Evolutionary conservation across 345 rosid species (phyloP).

Genomic region (Salix viminalis): DNA sequence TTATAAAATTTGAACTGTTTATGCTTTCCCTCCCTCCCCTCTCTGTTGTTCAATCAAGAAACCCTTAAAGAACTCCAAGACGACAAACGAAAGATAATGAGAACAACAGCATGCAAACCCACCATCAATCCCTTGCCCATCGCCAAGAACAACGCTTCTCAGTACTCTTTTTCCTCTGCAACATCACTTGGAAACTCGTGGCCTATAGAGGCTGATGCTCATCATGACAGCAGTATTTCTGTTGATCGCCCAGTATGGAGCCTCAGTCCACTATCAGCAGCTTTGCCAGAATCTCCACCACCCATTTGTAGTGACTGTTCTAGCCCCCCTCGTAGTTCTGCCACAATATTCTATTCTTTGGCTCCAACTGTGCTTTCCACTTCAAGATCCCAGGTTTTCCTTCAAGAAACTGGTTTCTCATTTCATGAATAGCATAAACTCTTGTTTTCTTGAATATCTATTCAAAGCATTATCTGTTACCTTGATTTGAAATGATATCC

Average conservation of each 20-base stretch:
- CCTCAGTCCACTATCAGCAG: neutral
- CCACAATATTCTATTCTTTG: neutral
- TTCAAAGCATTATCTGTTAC: neutral
- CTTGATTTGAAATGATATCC: neutral
- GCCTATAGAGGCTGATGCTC: too few relatives aligned
- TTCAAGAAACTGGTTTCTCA: neutral
- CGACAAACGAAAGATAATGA: too few relatives aligned
- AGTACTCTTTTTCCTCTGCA: too few relatives aligned
- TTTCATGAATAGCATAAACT: neutral
- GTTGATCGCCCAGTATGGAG: neutral
- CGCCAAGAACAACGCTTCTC: too few relatives aligned
- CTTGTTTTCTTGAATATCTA: neutral
- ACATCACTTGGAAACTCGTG: too few relatives aligned
- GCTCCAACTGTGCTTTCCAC: neutral
- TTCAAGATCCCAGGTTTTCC: neutral
- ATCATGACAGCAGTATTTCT: too few relatives aligned
- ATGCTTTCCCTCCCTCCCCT: too few relatives aligned
- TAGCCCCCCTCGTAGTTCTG: neutral
- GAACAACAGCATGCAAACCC: too few relatives aligned
- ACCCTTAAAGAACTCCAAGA: too few relatives aligned
- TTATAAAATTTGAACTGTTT: too few relatives aligned
- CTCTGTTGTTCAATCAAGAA: too few relatives aligned
- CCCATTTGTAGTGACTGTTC: neutral
- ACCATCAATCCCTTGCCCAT: too few relatives aligned
- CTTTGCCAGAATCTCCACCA: neutral